Conservation (phyloP, 1,284 basidiomycete species). For the Veloboletus limbatus region DNA sequence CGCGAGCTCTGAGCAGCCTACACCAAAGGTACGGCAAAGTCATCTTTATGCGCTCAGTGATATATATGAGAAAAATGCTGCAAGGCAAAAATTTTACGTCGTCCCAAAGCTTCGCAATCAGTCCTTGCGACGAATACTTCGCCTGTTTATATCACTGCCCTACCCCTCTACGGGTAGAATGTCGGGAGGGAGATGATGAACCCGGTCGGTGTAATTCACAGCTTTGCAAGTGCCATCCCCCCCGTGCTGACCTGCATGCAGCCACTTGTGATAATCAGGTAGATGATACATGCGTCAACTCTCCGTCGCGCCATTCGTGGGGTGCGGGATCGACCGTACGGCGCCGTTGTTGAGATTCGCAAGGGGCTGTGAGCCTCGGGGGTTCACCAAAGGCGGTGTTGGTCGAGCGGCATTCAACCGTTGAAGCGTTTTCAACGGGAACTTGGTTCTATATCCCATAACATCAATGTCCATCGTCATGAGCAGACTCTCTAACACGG, state of each 20-base stretch:
- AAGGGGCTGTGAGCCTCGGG: conserved; percentile 24
- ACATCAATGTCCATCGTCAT: not conserved
- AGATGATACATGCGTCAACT: conserved; percentile 6
- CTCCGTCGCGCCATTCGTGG: conserved; percentile 21
- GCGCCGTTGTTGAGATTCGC: conserved; percentile 30
- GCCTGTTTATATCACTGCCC: conserved; percentile 52
- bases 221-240: not conserved
- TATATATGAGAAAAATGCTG: conserved; percentile 29
- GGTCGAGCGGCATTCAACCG: conserved; percentile 65
- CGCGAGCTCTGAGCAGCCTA: conserved; percentile 47
- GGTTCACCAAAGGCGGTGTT: conserved; percentile 24
- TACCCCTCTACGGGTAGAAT: conserved; percentile 38
- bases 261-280: not conserved
- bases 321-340: conserved; percentile 13
- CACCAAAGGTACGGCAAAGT: conserved; percentile 48
- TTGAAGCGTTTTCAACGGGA: conserved; percentile 85
- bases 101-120: conserved; percentile 29
- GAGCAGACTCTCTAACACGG: conserved; percentile 14
- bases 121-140: conserved; percentile 23
- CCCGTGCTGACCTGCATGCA: not conserved
- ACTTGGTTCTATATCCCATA: conserved; percentile 69
- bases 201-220: not conserved
- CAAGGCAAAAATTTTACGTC: conserved; percentile 46
- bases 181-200: not conserved
- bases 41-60: not conserved